phyloP scores from a whole-genome alignment of 23 red algal genomes.

The Chondrus crispus region DNA sequence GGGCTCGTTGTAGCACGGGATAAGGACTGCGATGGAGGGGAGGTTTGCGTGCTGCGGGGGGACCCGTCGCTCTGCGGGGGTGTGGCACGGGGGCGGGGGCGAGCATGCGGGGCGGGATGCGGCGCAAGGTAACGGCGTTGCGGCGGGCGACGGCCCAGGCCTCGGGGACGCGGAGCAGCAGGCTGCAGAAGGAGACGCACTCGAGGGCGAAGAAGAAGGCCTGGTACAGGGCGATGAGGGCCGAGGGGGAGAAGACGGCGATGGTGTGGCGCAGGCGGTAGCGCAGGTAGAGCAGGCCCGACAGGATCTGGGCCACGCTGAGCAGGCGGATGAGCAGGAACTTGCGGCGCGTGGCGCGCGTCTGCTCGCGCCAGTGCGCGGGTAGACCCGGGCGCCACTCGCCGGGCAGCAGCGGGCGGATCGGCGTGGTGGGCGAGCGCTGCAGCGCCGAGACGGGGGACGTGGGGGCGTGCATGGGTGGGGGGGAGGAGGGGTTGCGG shows the following conservation, averaged over 20 bases:
- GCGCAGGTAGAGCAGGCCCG: conserved; percentile 17
- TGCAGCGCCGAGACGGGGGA: too few species aligned
- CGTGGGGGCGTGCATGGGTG: too few species aligned
- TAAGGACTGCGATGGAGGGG: conserved; percentile 25
- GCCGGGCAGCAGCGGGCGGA: neutral
- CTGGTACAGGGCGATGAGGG: neutral
- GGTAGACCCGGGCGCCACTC: conserved; percentile 35
- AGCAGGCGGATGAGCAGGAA: conserved; percentile 5
- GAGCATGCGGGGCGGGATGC: conserved; percentile 5
- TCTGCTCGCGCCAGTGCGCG: conserved; percentile 39
- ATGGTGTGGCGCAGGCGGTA: conserved; percentile 28
- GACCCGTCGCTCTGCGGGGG: neutral
- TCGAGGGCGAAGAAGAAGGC: conserved; percentile 27
- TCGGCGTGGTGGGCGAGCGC: neutral
- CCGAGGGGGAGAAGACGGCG: neutral
- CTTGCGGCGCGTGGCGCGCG: neutral
- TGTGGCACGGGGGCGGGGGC: neutral
- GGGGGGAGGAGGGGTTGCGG: too few species aligned
- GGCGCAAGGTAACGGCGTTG: conserved; percentile 34
- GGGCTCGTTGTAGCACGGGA: conserved; percentile 58
- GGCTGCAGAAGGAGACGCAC: neutral
- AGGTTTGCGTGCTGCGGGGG: neutral
- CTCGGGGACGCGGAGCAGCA: neutral
- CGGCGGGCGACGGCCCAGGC: neutral
- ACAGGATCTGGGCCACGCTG: neutral